Conservation (phyloP, 495 filamentous ascomycete species). For the Podospora comata region DNA sequence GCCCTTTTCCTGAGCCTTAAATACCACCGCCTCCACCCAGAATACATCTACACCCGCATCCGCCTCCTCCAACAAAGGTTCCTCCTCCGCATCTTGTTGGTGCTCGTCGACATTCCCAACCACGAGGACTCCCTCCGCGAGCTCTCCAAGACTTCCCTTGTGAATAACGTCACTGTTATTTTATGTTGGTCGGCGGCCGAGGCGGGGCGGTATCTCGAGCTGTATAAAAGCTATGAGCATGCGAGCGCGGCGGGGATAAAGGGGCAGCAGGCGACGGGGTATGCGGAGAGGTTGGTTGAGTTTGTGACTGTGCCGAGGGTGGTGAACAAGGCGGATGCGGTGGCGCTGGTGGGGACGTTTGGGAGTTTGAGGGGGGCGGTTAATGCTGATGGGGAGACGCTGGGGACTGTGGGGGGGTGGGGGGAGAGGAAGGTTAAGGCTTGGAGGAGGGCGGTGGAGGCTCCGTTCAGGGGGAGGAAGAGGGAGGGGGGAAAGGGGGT, state of each 20-base stretch:
- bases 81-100: slow-evolving; percentile 75
- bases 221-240: slow-evolving; percentile 90
- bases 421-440: slow-evolving; percentile 88
- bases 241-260: slow-evolving; percentile 76
- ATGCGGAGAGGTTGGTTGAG: slow-evolving; percentile 85
- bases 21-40: slow-evolving; percentile 94
- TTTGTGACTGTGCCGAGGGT: slow-evolving; percentile 86
- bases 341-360: slow-evolving; percentile 81
- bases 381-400: slow-evolving; percentile 82
- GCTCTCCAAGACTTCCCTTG: slow-evolving; percentile 74
- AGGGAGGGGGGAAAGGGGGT: slow-evolving; percentile 46
- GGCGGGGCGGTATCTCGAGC: slow-evolving; percentile 85
- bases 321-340: slow-evolving; percentile 92
- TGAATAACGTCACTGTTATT: slow-evolving; percentile 89
- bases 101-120: slow-evolving; percentile 84
- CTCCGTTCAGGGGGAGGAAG: slow-evolving; percentile 74
- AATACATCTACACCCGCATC: slow-evolving; percentile 95
- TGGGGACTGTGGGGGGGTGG: slow-evolving; percentile 81
- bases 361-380: slow-evolving; percentile 81
- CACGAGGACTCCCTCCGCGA: slow-evolving; percentile 82
- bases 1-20: slow-evolving; percentile 92
- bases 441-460: slow-evolving; percentile 77
- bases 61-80: slow-evolving; percentile 74
- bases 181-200: slow-evolving; percentile 92
- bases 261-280: slow-evolving; percentile 75